Base-by-base conservation (phyloP, 2,329 filamentous ascomycete species). In the Xylariaceae sp. region DNA sequence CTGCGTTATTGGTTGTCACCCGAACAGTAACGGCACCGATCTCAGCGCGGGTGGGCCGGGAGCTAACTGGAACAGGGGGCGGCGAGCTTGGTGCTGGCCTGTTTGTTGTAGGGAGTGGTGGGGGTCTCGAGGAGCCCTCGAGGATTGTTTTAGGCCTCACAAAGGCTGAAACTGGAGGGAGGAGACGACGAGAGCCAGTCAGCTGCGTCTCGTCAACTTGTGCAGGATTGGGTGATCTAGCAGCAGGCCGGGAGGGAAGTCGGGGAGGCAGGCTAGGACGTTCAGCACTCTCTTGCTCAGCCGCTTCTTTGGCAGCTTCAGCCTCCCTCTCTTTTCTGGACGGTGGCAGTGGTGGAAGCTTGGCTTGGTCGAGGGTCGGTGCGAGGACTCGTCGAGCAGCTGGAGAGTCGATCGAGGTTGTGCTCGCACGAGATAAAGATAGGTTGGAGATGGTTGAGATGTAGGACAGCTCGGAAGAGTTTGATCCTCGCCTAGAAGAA, bases 331-430 rank as follows among this genome's bases (percentile, higher is more conserved):
- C 84, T 37, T 80, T 77, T 60, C 76, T 78, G 1, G 80, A 78
- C 0, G 84, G 84, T 0, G 85, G 85, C 31, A 88, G 70, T 9
- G 80, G 78, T 0, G 85, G 85, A 9, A 88, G 74, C 46, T 79
- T 82, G n/a, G 82, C 75, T 29, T 81, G 76, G 49, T 85, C 83
- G 44, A 84, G 77, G 0, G 79, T 70, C 1, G 85, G 85, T 2
- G 86, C 83, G 19, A 88, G 69, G 50, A 80, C 84, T 58, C 83
- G 77, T 12, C 74, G 54, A 29, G 63, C 64, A 3, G 71, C 60
- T 2, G 70, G 60, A 7, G 74, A 67, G 9, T 79, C 78, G 19
- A 72, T 71, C 1, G 82, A 81, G 7, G 75, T 73, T 43, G 76
- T 73, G 64, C 79, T 86, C 0, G 81, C 78, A 19, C 74, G 75